A percentile compares a stretch with the other conserved stretches of the same genome.
phyloP scores from a whole-genome alignment of 2,329 filamentous ascomycete species.

The Aureobasidium sp. region DNA sequence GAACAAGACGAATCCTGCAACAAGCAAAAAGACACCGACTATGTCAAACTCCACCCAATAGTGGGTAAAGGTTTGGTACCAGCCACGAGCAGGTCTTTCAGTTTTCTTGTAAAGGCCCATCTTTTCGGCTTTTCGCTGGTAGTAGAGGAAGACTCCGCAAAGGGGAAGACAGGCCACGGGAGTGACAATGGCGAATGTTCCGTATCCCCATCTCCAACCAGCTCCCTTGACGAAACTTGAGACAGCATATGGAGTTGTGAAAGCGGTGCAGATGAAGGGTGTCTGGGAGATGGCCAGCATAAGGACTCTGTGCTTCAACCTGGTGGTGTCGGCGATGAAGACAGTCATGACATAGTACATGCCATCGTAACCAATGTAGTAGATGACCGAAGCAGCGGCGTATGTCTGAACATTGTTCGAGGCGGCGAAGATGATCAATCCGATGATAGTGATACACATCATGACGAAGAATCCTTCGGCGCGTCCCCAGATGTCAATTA shows the following conservation, averaged over 20 bases:
- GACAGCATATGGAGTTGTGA: constrained; percentile 17
- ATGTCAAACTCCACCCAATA: constrained; percentile 15
- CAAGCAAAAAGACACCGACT: constrained; percentile 23
- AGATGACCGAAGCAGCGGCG: constrained; percentile 19
- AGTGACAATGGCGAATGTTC: constrained; percentile 25
- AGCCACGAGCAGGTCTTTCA: background rate
- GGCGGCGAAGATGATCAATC: constrained; percentile 19
- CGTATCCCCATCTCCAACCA: constrained; percentile 26
- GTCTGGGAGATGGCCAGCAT: constrained; percentile 26
- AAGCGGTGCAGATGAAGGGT: constrained; percentile 28
- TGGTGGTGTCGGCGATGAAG: constrained; percentile 19
- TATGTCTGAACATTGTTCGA: constrained; percentile 18
- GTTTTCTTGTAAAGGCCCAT: constrained; percentile 21
- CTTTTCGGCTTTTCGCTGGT: constrained; percentile 23
- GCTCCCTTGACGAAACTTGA: constrained; percentile 12
- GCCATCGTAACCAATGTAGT: constrained; percentile 20
- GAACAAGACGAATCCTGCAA: constrained; percentile 18
- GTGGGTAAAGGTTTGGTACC: background rate
- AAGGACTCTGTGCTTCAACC: constrained; percentile 24
- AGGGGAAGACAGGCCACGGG: constrained; percentile 23
- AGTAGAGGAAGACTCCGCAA: constrained; percentile 22
- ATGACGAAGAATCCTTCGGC: constrained; percentile 17
- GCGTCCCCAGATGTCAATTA: constrained; percentile 18
- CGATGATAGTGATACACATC: constrained; percentile 17
- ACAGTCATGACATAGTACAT: constrained; percentile 17